Percentiles rank a stretch among this genome's conserved stretches.
These are phyloP conservation scores for Allomyces arbusculus DNA, from an alignment of 192 early-diverging fungal genomes.

Conservation along the genomic window DNA sequence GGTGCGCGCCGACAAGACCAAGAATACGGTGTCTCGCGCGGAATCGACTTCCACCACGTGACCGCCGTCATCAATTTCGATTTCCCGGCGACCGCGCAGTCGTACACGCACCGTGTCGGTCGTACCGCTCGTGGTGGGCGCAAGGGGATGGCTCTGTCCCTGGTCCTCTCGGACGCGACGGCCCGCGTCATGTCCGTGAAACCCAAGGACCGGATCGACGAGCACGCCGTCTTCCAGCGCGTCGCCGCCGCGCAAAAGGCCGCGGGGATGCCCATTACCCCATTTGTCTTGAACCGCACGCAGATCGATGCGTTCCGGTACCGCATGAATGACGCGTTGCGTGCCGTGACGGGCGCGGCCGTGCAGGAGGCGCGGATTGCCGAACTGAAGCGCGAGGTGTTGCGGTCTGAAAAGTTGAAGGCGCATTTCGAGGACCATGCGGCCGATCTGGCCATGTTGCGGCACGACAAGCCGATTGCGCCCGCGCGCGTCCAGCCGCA, in stretches of 20 bases:
- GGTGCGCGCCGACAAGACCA: constrained; percentile 10
- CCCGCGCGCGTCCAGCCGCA: constrained; percentile 63
- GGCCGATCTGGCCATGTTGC: constrained; percentile 68
- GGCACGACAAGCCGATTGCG: constrained; percentile 76
- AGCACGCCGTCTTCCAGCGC: constrained; percentile 34
- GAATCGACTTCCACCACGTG: constrained; percentile 87
- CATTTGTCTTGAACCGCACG: constrained; percentile 74
- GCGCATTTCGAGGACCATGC: constrained; percentile 95
- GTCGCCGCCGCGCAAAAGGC: constrained; percentile 48
- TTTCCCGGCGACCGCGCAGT: constrained; percentile 59
- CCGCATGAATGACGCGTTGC: constrained; percentile 66
- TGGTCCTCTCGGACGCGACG: constrained; percentile 42
- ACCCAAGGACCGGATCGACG: constrained; percentile 28
- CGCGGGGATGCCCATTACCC: constrained; percentile 29
- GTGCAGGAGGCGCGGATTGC: constrained; percentile 83
- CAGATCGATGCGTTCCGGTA: constrained; percentile 84
- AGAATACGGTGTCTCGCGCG: constrained; percentile 89
- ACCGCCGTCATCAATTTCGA: constrained; percentile 94
- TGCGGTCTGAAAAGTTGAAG: constrained; percentile 89
- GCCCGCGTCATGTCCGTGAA: constrained; percentile 3
- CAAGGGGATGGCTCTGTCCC: constrained; percentile 72
- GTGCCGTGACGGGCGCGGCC: constrained; percentile 45
- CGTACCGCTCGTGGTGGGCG: constrained; percentile 82
- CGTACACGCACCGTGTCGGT: constrained; percentile 87
- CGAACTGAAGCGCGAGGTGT: constrained; percentile 82